These are phyloP conservation scores for Talaromyces atroroseus DNA, from an alignment of 2,329 filamentous ascomycete genomes.

Conservation along the genomic window DNA sequence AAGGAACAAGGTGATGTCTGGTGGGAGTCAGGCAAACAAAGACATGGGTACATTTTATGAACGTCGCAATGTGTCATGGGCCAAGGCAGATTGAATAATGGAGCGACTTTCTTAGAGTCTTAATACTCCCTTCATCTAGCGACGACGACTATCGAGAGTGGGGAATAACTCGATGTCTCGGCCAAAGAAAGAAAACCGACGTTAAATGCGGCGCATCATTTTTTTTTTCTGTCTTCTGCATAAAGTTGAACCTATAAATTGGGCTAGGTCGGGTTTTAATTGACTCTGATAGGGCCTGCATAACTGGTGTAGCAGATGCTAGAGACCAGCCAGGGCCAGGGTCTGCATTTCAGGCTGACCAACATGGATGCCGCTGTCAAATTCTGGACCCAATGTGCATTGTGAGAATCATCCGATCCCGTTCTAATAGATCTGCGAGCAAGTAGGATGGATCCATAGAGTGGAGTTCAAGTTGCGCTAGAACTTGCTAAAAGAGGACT, in stretches of 20 bases:
- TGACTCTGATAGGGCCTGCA: conserved; percentile 9
- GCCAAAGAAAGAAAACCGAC: conserved; percentile 12
- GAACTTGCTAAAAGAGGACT: conserved; percentile 3
- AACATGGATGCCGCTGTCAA: conserved; percentile 11
- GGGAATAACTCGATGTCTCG: conserved; percentile 5
- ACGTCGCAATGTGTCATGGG: conserved; percentile 2
- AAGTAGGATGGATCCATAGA: conserved; percentile 2
- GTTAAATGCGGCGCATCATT: conserved; percentile 15
- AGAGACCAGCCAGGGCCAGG: background rate
- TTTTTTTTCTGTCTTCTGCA: conserved; percentile 9
- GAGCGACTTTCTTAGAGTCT: conserved; percentile 3
- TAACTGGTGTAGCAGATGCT: conserved; percentile 7
- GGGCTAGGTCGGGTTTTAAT: conserved; percentile 7
- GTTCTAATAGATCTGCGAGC: conserved; percentile 8
- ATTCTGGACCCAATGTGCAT: conserved; percentile 8
- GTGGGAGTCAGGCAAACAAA: conserved; percentile 6
- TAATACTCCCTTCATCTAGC: conserved; percentile 9
- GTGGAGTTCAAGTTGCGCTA: conserved; percentile 3
- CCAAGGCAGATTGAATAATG: conserved; percentile 8
- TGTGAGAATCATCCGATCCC: conserved; percentile 8
- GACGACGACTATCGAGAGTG: conserved; percentile 6
- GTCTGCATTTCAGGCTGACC: conserved; percentile 5
- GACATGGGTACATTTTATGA: conserved; percentile 6
- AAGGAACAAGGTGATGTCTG: background rate
- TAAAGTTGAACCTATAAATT: conserved; percentile 11